Conservation (phyloP, 371 early-diverging fungal species). For the Circinella minor region DNA sequence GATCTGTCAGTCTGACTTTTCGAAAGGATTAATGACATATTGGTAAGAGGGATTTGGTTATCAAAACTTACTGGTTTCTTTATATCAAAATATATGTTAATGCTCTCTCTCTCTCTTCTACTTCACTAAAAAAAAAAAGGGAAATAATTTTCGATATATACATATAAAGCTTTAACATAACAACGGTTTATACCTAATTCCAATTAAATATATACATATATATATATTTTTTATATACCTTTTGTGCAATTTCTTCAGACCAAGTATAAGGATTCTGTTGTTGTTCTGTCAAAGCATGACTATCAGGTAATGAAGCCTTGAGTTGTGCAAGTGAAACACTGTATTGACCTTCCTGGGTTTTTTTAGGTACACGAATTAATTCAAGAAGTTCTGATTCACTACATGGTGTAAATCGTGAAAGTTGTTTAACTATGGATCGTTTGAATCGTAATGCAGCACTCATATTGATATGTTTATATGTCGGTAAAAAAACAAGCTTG, state of each 20-base stretch:
- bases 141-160: no score
- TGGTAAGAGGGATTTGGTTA: constrained; percentile 30
- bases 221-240: constrained; percentile 32
- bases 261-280: constrained; percentile 18
- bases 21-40: constrained; percentile 61
- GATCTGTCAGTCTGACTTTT: constrained; percentile 57
- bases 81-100: background rate
- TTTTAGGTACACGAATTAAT: constrained; percentile 28
- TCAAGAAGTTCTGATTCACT: constrained; percentile 19
- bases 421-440: constrained; percentile 50
- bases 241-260: constrained; percentile 57
- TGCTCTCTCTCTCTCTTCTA: background rate
- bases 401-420: constrained; percentile 25
- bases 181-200: background rate
- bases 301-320: constrained; percentile 6
- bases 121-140: no score
- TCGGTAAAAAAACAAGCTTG: background rate
- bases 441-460: constrained; percentile 37
- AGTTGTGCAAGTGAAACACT: constrained; percentile 36
- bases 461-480: constrained; percentile 13
- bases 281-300: background rate
- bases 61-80: background rate
- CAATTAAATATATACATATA: background rate
- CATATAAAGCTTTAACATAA: no score
- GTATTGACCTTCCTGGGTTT: constrained; percentile 29